Conservation (phyloP, 139 green algal species). For the Asterochloris sp. region DNA sequence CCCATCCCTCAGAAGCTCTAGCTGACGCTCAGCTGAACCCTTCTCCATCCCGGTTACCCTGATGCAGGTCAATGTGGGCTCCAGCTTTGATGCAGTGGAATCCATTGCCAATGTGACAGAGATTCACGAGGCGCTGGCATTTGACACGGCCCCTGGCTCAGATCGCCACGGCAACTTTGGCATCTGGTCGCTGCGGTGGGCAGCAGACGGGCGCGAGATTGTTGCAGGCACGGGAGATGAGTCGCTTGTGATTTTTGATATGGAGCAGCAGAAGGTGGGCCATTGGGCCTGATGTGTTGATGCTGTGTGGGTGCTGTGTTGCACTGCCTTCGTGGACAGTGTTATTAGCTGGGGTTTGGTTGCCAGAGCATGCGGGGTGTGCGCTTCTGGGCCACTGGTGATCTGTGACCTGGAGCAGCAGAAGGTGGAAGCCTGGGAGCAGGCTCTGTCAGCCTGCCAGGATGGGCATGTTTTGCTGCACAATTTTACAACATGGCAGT, state of each 20-base stretch:
- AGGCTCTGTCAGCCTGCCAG: too few species aligned
- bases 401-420: too few species aligned
- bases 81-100: conserved; percentile 23
- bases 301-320: too few species aligned
- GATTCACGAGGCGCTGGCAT: conserved; percentile 65
- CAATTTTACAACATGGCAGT: too few species aligned
- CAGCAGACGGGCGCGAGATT: conserved; percentile 49
- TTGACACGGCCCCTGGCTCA: conserved; percentile 34
- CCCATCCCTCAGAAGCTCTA: not conserved
- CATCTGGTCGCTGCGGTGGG: conserved; percentile 63
- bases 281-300: not conserved
- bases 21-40: not conserved
- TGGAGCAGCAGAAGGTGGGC: conserved; percentile 37
- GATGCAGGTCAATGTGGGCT: conserved; percentile 48
- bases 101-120: conserved; percentile 55
- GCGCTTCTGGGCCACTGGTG: too few species aligned
- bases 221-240: conserved; percentile 71
- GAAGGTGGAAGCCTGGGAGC: too few species aligned
- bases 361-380: not conserved
- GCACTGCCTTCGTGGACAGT: not conserved
- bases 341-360: not conserved
- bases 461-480: too few species aligned
- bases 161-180: conserved; percentile 32
- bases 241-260: conserved; percentile 75
- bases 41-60: not conserved